Evolutionary conservation across 257 asterid species (phyloP).

Genomic region (Striga asiatica): DNA sequence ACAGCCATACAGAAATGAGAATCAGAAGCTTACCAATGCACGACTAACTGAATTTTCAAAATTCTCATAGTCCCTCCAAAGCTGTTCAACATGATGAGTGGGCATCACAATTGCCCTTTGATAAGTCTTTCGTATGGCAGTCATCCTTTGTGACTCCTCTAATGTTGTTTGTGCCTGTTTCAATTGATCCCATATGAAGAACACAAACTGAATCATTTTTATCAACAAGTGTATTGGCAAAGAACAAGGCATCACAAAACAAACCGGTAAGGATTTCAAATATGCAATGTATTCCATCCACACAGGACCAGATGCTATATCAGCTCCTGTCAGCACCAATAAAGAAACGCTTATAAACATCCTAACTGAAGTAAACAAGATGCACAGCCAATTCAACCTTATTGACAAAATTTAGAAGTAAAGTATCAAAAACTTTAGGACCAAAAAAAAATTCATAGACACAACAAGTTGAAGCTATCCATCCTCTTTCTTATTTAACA

Average conservation of each 20-base stretch:
- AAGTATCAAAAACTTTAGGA: background rate
- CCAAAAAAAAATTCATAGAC: background rate
- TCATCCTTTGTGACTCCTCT: constrained; percentile 87
- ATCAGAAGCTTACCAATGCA: constrained; percentile 51
- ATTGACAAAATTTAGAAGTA: background rate
- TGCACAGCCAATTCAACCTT: constrained; percentile 1
- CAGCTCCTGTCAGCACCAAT: constrained; percentile 58
- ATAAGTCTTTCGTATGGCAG: constrained; percentile 68
- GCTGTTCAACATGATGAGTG: constrained; percentile 82
- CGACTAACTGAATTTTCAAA: constrained; percentile 96
- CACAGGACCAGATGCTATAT: constrained; percentile 84
- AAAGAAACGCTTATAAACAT: background rate
- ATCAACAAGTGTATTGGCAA: constrained; percentile 4
- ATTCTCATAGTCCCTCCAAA: constrained; percentile 96
- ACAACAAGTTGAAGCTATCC: background rate
- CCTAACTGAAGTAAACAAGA: background rate
- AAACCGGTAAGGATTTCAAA: constrained; percentile 78
- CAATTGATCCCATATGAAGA: constrained; percentile 10
- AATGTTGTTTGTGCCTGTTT: constrained; percentile 59
- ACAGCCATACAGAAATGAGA: constrained; percentile 7
- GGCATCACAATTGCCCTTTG: constrained; percentile 93
- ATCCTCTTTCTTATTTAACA: background rate
- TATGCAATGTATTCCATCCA: constrained; percentile 92
- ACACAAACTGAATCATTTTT: constrained; percentile 10
- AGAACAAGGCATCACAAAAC: constrained; percentile 19